These are phyloP conservation scores for Colletotrichum sp. DNA, from an alignment of 2,329 filamentous ascomycete genomes.

Conservation along the genomic window DNA sequence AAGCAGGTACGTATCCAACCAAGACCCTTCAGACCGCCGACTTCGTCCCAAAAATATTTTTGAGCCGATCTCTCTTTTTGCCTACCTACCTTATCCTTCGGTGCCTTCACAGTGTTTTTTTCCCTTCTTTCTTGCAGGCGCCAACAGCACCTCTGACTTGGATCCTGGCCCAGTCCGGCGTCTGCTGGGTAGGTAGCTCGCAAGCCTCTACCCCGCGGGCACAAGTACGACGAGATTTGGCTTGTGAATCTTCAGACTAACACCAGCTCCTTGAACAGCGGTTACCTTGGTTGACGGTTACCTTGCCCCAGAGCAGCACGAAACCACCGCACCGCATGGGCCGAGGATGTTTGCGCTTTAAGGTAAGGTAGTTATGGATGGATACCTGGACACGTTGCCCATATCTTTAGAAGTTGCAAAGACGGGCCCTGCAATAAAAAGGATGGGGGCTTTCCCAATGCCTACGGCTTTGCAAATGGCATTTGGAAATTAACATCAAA, in stretches of 20 bases:
- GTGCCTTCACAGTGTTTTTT: background rate
- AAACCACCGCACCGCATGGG: background rate
- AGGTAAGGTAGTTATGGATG: background rate
- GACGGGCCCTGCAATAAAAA: background rate
- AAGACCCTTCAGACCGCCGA: slow-evolving; percentile 12
- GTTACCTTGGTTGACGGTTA: background rate
- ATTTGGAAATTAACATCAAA: background rate
- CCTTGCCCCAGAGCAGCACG: background rate
- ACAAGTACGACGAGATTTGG: background rate
- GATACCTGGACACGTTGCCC: background rate
- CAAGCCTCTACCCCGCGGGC: background rate
- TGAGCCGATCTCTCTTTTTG: background rate
- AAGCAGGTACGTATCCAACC: background rate
- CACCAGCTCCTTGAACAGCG: background rate
- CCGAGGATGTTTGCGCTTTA: background rate
- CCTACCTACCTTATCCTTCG: background rate
- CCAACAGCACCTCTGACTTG: background rate
- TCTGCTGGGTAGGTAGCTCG: background rate
- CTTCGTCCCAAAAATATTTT: slow-evolving; percentile 10
- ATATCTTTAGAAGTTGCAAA: background rate
- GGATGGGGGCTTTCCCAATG: background rate
- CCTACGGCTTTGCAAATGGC: background rate
- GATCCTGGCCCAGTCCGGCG: background rate
- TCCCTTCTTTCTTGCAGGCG: background rate
- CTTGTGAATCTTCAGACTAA: background rate